A percentile compares a stretch with the other conserved stretches of the same genome.
phyloP scores from a whole-genome alignment of 768 basidiomycete genomes.

The Pulveroboletus sp. region DNA sequence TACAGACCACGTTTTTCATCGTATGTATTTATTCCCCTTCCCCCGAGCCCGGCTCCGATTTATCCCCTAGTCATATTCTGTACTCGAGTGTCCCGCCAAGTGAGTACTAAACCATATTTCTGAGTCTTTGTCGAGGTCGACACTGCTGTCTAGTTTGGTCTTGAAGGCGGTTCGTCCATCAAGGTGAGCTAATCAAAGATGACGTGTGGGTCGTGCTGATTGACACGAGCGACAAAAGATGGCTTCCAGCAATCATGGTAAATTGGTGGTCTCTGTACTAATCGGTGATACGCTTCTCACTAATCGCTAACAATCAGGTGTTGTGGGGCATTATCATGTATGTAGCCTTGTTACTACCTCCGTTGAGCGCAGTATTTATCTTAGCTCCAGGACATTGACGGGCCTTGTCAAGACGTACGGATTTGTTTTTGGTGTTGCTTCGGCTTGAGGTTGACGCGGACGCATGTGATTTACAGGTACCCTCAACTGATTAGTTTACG shows the following conservation, averaged over 20 bases:
- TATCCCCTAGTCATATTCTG: conserved; percentile 23
- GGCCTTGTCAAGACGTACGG: conserved; percentile 69
- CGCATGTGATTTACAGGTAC: conserved; percentile 40
- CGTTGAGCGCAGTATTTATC: background rate
- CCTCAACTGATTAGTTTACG: conserved; percentile 58
- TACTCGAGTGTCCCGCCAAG: conserved; percentile 72
- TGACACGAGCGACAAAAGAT: conserved; percentile 32
- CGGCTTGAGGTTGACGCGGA: background rate
- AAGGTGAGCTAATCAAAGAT: conserved; percentile 33
- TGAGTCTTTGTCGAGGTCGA: background rate
- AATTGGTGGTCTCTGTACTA: conserved; percentile 15
- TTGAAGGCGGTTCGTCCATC: conserved; percentile 66
- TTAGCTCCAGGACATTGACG: conserved; percentile 51
- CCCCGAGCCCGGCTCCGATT: background rate
- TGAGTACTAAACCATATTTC: conserved; percentile 22
- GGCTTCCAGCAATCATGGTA: conserved; percentile 67
- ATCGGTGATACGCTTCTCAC: background rate
- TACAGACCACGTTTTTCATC: conserved; percentile 68
- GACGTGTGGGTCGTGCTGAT: background rate
- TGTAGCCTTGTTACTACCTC: conserved; percentile 1
- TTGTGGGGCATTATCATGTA: conserved; percentile 66
- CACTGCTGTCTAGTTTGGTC: conserved; percentile 27
- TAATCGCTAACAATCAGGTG: conserved; percentile 36
- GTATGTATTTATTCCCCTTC: conserved; percentile 34
- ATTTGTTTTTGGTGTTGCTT: background rate